Evolutionary conservation across 257 asterid species (phyloP), one percentile per base, ranked within the genome.

Genomic region (Striga asiatica): DNA sequence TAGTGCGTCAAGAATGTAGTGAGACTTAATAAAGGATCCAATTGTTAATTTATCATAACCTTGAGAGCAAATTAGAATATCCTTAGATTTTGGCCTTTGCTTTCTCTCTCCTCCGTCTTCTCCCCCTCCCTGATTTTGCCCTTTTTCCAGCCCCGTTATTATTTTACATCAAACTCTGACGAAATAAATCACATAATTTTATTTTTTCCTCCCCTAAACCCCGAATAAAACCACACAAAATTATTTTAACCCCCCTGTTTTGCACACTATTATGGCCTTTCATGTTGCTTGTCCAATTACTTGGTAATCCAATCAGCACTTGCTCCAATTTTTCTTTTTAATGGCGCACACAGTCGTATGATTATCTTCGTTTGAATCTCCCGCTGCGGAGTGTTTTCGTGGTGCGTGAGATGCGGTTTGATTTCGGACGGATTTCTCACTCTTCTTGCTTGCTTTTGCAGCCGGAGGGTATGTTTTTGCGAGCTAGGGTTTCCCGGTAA

Each of bases 211-310:
- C 43, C 13, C 57, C 48, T 1, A 49, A 25, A 52, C 52, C 49
- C 45, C 67, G 47, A 51, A 45, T 51, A 48, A 51, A 55, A 42
- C 60, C 64, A 21, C 45, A 8, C 62, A 39, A 39, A 68, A 50
- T 50, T 62, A 59, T 56, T 60, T 62, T 31, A 50, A 37, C 22
- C 32, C 11, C 51, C 46, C 23, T 49, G 41, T 50, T 12, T 13
- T 25, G 12, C 59, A 16, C 11, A 34, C 54, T 62, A 55, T 49
- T 46, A 88, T 84, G 99, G 99, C 99, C 81, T 92, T 92, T 81
- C 99, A 92, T 62, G 94, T 85, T 67, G 89, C 97, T 74, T 92
- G 99, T 73, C 99, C 99, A 79, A 92, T 92, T 82, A 92, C 99
- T 76, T 92, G 99, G 99, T 92, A 79, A 70, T 61, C 60, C 29